Evolutionary conservation across 2,329 filamentous ascomycete species (phyloP).

Genomic region (Aspergillus phoenicis): DNA sequence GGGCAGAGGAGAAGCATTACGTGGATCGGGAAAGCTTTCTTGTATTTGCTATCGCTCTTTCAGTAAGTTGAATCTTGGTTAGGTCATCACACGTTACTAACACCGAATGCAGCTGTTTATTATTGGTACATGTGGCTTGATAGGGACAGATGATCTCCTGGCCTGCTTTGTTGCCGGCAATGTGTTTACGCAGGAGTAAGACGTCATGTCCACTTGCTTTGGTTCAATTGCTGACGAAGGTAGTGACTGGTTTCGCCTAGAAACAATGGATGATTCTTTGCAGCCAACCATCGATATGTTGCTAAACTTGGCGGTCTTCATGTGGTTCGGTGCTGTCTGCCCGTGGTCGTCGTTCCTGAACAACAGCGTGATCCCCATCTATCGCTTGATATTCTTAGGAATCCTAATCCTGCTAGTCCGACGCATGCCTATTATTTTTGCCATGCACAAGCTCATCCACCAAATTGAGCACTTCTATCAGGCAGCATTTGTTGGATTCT

Average conservation of each 20-base stretch:
- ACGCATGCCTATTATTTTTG: conserved; percentile 74
- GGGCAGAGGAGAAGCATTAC: conserved; percentile 77
- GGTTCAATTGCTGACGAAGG: conserved; percentile 18
- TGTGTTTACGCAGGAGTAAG: conserved; percentile 80
- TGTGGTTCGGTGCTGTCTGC: conserved; percentile 86
- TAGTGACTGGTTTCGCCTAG: conserved; percentile 83
- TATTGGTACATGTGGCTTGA: conserved; percentile 80
- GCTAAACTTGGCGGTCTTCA: conserved; percentile 82
- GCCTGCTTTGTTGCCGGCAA: conserved; percentile 94
- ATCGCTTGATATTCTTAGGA: conserved; percentile 72
- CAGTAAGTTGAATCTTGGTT: conserved; percentile 52
- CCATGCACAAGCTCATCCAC: conserved; percentile 72
- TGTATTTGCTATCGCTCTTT: conserved; percentile 81
- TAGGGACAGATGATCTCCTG: conserved; percentile 85
- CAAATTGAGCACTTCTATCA: conserved; percentile 76
- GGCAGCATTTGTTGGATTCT: conserved; percentile 86
- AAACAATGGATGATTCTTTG: conserved; percentile 87
- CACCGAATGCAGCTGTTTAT: conserved; percentile 66
- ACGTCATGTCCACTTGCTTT: neutral
- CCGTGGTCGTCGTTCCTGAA: conserved; percentile 73
- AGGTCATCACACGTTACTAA: no score
- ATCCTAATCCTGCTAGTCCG: conserved; percentile 76
- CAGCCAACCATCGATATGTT: conserved; percentile 95
- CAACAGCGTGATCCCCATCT: conserved; percentile 71
- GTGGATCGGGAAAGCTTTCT: conserved; percentile 87